Conservation (phyloP, 768 basidiomycete genomes). For the Termitomyces sp. region DNA sequence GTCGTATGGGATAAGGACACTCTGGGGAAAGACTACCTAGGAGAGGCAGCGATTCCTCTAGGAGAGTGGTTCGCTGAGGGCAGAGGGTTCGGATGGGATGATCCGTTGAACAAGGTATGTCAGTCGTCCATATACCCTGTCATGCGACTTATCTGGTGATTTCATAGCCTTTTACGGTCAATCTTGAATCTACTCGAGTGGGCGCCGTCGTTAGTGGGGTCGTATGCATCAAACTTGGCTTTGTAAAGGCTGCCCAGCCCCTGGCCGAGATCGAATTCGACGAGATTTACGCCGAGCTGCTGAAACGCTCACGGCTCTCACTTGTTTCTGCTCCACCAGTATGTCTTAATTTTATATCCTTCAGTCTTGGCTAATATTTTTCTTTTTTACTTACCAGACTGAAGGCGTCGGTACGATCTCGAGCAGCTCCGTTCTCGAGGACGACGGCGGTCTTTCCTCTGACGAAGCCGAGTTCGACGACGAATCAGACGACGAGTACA, state of each 20-base stretch:
- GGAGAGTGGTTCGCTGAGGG: conserved; percentile 68
- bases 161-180: conserved; percentile 14
- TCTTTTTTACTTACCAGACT: conserved; percentile 40
- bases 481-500: background rate
- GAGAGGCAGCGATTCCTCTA: conserved; percentile 75
- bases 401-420: conserved; percentile 83
- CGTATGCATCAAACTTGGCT: conserved; percentile 41
- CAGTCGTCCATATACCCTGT: background rate
- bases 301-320: conserved; percentile 57
- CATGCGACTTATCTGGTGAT: background rate
- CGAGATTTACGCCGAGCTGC: conserved; percentile 58
- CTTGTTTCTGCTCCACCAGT: conserved; percentile 78
- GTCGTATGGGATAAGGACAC: conserved; percentile 95
- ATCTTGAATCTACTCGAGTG: conserved; percentile 36
- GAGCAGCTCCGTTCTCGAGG: conserved; percentile 61
- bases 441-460: conserved; percentile 71
- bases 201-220: conserved; percentile 33
- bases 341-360: conserved; percentile 21
- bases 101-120: conserved; percentile 64
- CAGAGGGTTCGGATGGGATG: conserved; percentile 47
- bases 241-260: conserved; percentile 38
- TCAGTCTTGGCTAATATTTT: background rate
- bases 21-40: conserved; percentile 88
- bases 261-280: conserved; percentile 42
- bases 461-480: conserved; percentile 29